Base-by-base conservation (phyloP, 2,329 filamentous ascomycete genomes). In the Cercospora zeae-maydis region DNA sequence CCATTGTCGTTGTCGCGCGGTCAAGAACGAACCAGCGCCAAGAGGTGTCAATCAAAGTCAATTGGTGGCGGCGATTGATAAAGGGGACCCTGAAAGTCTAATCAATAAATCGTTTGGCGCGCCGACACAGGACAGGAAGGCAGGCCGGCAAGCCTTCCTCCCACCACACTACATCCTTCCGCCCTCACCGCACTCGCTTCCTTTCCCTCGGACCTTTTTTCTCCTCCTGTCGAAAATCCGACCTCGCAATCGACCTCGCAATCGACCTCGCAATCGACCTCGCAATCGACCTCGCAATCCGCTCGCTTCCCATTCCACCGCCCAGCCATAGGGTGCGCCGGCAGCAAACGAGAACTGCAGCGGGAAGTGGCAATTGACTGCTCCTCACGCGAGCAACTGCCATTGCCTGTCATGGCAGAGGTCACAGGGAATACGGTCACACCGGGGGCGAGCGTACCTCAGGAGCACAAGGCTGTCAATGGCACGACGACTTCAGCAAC, bases 391-490 rank as follows among this genome's bases (percentile, higher is more conserved):
- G 45, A 51, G 27, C 57, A 27, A n/a, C 16, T 49, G 34, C 19
- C 42, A 33, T 31, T 33, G 31, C 49, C 21, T 33, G 51, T 4
- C 36, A 59, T 63, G 61, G 61, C 61, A 16, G 55, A 52, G 13
- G 45, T 55, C 21, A 47, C 42, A 3, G 37, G 27, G 19, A 21
- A 39, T 11, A 37, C 21, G 21, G 60, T 52, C 27, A 52, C 34
- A 34, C 54, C 58, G 3, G 52, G 51, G 21, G 45, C 54, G 34
- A 54, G 45, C 24, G 53, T 62, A 21, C 24, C 37, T 16, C 47
- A 53, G 21, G 54, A 58, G 14, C 55, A 63, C n/a, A 49, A 19
- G 33, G 49, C 55, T 19, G 37, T 58, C 45, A 63, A 55, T 45
- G 57, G 62, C 9, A 42, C 52, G 6, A 34, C 58, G 6, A 47